Base-by-base conservation (phyloP, 1,139 yeast genomes). In the Geotrichum histeridarum region DNA sequence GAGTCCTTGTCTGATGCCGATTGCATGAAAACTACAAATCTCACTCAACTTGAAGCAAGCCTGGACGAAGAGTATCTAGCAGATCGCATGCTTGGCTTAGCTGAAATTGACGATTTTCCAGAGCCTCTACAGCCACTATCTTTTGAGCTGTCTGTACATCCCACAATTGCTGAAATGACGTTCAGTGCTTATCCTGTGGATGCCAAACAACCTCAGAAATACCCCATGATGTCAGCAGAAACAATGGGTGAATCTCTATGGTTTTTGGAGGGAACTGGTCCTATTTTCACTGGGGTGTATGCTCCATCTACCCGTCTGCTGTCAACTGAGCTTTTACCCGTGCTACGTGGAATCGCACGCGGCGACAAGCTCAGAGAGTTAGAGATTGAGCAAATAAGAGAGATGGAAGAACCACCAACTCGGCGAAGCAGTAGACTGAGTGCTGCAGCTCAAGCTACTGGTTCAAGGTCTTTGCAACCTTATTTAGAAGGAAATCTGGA, bases 1-100 rank as follows among this genome's bases (percentile, higher is more conserved):
- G 49, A 45, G 12, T n/a, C 32, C 12, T 33, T 51, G 11, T 63
- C 65, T 2, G 55, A 57, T 9, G 60, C 61, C 0, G 66, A 64
- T 46, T 39, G 56, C 18, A 42, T 63, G 12, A 42, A 50, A n/a
- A 43, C 58, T n/a, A 55, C 53, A 4, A 39, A 56, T 1, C 47
- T 45, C 27, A 59, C 59, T 27, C 47, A 44, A 27, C 54, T 62
- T 37, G 42, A 54, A 3, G 47, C 39, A 11, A 51, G 48, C n/a
- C 46, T 47, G 8, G 50, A 39, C 15, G 52, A 51, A 17, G 44
- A 48, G 33, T 55, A 48, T 31, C 42, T 52, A 15, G 59, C 50
- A n/a, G 60, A 58, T 36, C 42, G 46, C 15, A 42, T 50, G 8
- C 37, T 54, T 15, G 60, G 60, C 0, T 42, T 56, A n/a, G 44